Percentiles rank a stretch among this genome's conserved stretches.
Evolutionary conservation across 345 rosid genomes (phyloP).

Genomic region (Syzygium aqueum): DNA sequence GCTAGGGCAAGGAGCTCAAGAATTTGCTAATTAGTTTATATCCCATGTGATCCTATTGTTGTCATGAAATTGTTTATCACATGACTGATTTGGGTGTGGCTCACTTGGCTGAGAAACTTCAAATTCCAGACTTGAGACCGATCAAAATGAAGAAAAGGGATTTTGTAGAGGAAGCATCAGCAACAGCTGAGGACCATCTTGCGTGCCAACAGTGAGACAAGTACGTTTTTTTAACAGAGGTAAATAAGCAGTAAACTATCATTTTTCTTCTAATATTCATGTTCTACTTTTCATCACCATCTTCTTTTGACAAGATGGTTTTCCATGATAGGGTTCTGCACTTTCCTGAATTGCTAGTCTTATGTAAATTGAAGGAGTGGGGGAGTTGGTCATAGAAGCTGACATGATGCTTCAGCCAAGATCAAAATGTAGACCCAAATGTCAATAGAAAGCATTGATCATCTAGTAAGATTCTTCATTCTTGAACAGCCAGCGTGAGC

Average conservation of each 20-base stretch:
- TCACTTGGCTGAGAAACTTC: background rate
- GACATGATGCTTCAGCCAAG: background rate
- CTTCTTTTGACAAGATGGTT: no score
- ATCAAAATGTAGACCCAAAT: background rate
- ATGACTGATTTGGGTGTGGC: no score
- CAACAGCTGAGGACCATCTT: background rate
- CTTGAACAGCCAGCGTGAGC: background rate
- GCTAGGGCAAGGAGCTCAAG: background rate
- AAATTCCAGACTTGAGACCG: background rate
- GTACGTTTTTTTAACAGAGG: background rate
- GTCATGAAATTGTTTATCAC: background rate
- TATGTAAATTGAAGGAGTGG: background rate
- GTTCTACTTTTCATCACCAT: no score
- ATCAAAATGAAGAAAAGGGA: background rate
- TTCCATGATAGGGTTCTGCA: no score
- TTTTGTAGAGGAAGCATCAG: background rate
- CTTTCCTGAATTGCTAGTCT: background rate
- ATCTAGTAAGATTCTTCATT: background rate
- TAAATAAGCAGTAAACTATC: background rate
- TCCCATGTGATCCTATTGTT: background rate
- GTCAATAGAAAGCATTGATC: background rate
- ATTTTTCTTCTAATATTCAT: background rate
- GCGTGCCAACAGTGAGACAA: no score
- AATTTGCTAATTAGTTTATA: no score
- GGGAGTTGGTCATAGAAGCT: background rate